A percentile compares a stretch with the other conserved stretches of the same genome.
phyloP scores from a whole-genome alignment of 371 early-diverging fungal species.

The Haplosporangium sp. region DNA sequence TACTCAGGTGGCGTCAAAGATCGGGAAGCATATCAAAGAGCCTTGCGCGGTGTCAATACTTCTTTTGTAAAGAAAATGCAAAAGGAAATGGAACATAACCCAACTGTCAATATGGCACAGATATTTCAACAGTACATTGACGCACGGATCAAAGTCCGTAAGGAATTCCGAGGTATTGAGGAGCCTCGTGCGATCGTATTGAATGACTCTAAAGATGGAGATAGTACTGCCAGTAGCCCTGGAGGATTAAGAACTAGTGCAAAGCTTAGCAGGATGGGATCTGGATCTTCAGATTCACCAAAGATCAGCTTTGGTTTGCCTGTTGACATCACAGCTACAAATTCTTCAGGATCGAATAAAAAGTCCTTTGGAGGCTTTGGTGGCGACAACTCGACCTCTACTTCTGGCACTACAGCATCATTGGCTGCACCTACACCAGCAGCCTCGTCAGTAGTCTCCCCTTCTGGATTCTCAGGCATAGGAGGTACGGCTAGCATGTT shows the following conservation, averaged over 20 bases:
- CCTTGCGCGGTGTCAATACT: slow-evolving; percentile 27
- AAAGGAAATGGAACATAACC: slow-evolving; percentile 32
- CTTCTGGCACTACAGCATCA: neutral
- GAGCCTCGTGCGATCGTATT: slow-evolving; percentile 19
- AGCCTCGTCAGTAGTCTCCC: neutral
- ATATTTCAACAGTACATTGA: slow-evolving; percentile 27
- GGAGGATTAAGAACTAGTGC: neutral
- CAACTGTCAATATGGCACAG: slow-evolving; percentile 33
- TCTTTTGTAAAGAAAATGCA: slow-evolving; percentile 33
- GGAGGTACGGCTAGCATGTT: slow-evolving; percentile 7
- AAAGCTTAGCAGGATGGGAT: slow-evolving; percentile 1
- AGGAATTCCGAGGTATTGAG: slow-evolving; percentile 9
- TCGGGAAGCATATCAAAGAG: slow-evolving; percentile 29
- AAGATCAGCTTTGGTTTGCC: slow-evolving; percentile 23
- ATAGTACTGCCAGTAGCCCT: neutral
- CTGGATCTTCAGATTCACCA: slow-evolving; percentile 10
- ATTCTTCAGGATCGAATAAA: slow-evolving; percentile 1
- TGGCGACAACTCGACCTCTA: slow-evolving; percentile 7
- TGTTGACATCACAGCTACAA: neutral
- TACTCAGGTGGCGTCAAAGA: neutral
- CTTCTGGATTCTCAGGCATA: slow-evolving; percentile 14
- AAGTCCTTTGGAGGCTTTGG: slow-evolving; percentile 8
- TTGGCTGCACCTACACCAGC: neutral
- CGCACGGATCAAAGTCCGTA: slow-evolving; percentile 22
- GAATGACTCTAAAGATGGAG: neutral